These are phyloP conservation scores for Apiospora aurea DNA, from an alignment of 2,329 filamentous ascomycete species.

Conservation along the genomic window DNA sequence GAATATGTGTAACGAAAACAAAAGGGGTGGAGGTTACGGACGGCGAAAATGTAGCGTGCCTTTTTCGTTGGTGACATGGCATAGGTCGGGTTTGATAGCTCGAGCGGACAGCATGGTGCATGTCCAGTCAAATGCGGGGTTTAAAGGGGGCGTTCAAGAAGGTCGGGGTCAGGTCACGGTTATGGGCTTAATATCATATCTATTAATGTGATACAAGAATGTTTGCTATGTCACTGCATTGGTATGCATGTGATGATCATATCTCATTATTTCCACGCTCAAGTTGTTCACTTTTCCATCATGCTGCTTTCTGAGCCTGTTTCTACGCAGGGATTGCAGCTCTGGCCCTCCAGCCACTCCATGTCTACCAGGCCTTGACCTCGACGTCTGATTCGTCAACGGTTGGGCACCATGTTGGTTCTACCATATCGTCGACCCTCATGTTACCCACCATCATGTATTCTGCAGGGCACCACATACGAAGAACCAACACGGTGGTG, in stretches of 20 bases:
- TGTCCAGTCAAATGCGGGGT: conserved; percentile 1
- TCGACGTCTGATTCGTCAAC: background rate
- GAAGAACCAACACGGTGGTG: background rate
- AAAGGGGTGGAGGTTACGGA: background rate
- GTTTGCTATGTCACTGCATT: background rate
- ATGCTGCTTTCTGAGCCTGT: too few relatives aligned
- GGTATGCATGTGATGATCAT: background rate
- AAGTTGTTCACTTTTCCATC: background rate
- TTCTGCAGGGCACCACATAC: background rate
- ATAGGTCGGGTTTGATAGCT: background rate
- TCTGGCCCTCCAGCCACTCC: background rate
- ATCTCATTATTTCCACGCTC: background rate
- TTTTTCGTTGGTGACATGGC: conserved; percentile 4
- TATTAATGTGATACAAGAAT: conserved; percentile 3
- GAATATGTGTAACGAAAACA: conserved; percentile 25
- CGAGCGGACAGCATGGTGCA: background rate
- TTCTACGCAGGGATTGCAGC: background rate
- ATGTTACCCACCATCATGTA: background rate
- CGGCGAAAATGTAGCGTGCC: background rate
- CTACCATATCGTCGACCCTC: background rate
- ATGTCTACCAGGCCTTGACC: background rate
- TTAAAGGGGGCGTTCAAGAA: background rate
- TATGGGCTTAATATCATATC: background rate
- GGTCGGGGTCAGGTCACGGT: background rate
- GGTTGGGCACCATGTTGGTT: background rate